Evolutionary conservation across 192 early-diverging fungal genomes (phyloP), one percentile per base, ranked within the genome.

Genomic region (Cetraspora pellucida): DNA sequence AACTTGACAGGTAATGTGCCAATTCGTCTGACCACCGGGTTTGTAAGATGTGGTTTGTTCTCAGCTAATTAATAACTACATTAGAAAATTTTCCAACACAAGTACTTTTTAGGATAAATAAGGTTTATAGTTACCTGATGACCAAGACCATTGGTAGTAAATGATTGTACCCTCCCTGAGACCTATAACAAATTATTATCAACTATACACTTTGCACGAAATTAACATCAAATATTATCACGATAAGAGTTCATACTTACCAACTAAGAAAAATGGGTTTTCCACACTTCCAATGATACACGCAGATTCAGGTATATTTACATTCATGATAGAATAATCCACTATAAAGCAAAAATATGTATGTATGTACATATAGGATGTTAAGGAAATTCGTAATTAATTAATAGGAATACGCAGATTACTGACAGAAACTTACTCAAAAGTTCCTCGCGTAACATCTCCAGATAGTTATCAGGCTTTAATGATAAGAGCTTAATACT

Each of bases 281-380:
- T 71, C 69, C 10, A 52, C 31, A 30, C 50, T 28, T 5, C 47
- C 49, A 54, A 71, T 71, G 13, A 71, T 54, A 71, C 45, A 52
- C 2, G 47, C 47, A 17, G 69, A 71, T 30, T 71, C 69, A 21
- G 69, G 69, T 31, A 71, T 50, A 25, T 71, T 71, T 19, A 71
- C 50, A 30, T 54, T 54, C 1, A 47, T 71, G 2, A 31, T 19
- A 13, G 47, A 52, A 54, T 30, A 52, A 23, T 71, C 50, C 8
- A 21, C 61, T 64, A 27, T n/a, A 17, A 64, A 43, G 17, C 0
- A 43, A 7, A 64, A 64, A 17, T 5, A 28, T 27, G 28, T 17
- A 27, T 6, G 28, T 64, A 31, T 21, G 19, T 21, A 10, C 17
- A 52, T 5, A 54, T 19, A 54, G 8, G 13, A 19, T 49, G 16